These are phyloP conservation scores for Rugonectria rugulosa DNA, from an alignment of 2,329 filamentous ascomycete genomes.

Conservation along the genomic window DNA sequence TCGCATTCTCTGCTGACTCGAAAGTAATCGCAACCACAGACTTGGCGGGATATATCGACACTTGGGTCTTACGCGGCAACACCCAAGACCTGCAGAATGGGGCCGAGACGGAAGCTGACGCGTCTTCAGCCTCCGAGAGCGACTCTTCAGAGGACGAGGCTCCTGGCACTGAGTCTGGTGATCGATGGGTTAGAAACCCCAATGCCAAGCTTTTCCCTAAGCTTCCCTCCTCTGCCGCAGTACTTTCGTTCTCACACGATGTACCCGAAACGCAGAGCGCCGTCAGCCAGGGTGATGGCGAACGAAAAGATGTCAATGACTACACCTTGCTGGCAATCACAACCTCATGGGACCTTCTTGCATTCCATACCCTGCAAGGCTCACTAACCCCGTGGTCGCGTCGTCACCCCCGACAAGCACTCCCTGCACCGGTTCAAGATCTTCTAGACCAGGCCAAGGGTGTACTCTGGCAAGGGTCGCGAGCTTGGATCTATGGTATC, in stretches of 20 bases:
- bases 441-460: conserved; percentile 85
- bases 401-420: conserved; percentile 76
- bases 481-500: conserved; percentile 87
- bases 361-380: conserved; percentile 82
- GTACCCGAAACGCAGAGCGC: conserved; percentile 44
- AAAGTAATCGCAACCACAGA: conserved; percentile 81
- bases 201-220: conserved; percentile 73
- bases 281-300: conserved; percentile 34
- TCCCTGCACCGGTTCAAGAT: conserved; percentile 77
- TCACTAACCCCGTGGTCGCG: conserved; percentile 85
- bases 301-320: conserved; percentile 47
- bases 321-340: conserved; percentile 63
- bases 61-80: conserved; percentile 73
- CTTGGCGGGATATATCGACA: conserved; percentile 85
- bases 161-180: conserved; percentile 46
- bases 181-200: conserved; percentile 79
- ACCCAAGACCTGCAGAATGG: conserved; percentile 40
- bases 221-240: conserved; percentile 68
- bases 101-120: conserved; percentile 44
- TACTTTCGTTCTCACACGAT: conserved; percentile 72
- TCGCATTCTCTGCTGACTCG: conserved; percentile 82
- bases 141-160: conserved; percentile 54
- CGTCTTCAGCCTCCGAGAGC: conserved; percentile 47
- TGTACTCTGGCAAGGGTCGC: conserved; percentile 79
- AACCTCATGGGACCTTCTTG: conserved; percentile 70